Evolutionary conservation across 257 asterid species (phyloP).

Genomic region (Osmanthus fragrans): DNA sequence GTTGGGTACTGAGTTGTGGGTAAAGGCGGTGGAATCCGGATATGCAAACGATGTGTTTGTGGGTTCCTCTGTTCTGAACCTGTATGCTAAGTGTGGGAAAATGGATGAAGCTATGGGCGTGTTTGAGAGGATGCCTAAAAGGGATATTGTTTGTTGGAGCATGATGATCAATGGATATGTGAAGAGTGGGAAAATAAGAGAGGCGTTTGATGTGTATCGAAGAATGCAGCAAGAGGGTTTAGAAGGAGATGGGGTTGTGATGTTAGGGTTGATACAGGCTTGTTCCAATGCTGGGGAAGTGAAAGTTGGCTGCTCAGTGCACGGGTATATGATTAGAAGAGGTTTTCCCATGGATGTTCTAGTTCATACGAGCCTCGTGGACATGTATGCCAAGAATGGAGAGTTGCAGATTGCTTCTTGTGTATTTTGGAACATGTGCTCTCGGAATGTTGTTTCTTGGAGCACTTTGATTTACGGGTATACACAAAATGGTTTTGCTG

Average conservation of each 20-base stretch:
- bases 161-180: conserved; percentile 64
- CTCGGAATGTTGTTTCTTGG: conserved; percentile 65
- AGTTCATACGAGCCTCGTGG: conserved; percentile 63
- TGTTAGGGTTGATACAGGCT: conserved; percentile 64
- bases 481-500: conserved; percentile 62
- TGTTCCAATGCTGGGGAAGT: conserved; percentile 47
- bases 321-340: conserved; percentile 60
- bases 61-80: conserved; percentile 62
- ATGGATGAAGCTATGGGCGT: conserved; percentile 56
- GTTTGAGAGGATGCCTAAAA: conserved; percentile 54
- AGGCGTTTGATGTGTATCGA: conserved; percentile 48
- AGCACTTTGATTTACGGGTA: conserved; percentile 69
- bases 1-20: conserved; percentile 55
- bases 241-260: conserved; percentile 64
- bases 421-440: conserved; percentile 45
- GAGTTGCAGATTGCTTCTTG: conserved; percentile 46
- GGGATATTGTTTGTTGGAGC: conserved; percentile 75
- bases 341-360: conserved; percentile 43
- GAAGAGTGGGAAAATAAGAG: conserved; percentile 49
- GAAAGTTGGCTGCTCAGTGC: conserved; percentile 61
- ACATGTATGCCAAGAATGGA: conserved; percentile 79
- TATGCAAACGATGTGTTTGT: conserved; percentile 66
- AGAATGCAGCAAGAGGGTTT: conserved; percentile 58
- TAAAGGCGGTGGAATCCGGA: conserved; percentile 48
- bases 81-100: conserved; percentile 59